phyloP scores from a whole-genome alignment of 2,329 filamentous ascomycete species.

The Aureobasidium musti region DNA sequence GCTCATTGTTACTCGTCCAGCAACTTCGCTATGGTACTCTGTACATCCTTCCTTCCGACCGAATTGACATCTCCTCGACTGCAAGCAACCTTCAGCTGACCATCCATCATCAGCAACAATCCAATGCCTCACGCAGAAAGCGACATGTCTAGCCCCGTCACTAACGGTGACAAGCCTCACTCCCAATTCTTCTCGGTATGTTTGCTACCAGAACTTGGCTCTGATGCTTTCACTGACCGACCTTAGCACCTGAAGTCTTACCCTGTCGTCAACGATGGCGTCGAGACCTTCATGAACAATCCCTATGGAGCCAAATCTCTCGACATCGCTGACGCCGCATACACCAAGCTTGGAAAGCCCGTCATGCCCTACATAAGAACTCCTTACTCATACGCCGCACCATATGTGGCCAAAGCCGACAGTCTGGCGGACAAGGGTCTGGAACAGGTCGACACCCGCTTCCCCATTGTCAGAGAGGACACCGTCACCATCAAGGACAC shows the following conservation, averaged over 20 bases:
- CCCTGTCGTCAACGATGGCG: slow-evolving; percentile 76
- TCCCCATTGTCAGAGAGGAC: slow-evolving; percentile 59
- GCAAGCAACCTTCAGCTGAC: neutral
- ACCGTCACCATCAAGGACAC: slow-evolving; percentile 58
- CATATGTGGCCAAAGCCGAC: slow-evolving; percentile 83
- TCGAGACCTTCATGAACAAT: slow-evolving; percentile 77
- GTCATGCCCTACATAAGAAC: slow-evolving; percentile 75
- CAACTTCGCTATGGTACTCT: too few relatives aligned
- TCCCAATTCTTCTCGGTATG: slow-evolving; percentile 48
- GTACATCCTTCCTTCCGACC: neutral
- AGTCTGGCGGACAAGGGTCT: slow-evolving; percentile 59
- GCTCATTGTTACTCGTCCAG: neutral
- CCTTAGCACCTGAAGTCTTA: slow-evolving; percentile 78
- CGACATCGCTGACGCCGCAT: slow-evolving; percentile 71
- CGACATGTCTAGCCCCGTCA: slow-evolving; percentile 48
- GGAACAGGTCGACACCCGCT: slow-evolving; percentile 54
- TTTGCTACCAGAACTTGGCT: neutral
- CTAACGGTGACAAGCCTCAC: slow-evolving; percentile 55
- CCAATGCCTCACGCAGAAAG: slow-evolving; percentile 53
- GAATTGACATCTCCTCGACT: neutral
- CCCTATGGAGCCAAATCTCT: slow-evolving; percentile 82
- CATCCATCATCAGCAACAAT: neutral
- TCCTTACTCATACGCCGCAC: slow-evolving; percentile 79
- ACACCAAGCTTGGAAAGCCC: slow-evolving; percentile 74
- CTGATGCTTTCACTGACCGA: slow-evolving; percentile 42